phyloP scores from a whole-genome alignment of 2,329 filamentous ascomycete species.

The Botrytis galanthina region DNA sequence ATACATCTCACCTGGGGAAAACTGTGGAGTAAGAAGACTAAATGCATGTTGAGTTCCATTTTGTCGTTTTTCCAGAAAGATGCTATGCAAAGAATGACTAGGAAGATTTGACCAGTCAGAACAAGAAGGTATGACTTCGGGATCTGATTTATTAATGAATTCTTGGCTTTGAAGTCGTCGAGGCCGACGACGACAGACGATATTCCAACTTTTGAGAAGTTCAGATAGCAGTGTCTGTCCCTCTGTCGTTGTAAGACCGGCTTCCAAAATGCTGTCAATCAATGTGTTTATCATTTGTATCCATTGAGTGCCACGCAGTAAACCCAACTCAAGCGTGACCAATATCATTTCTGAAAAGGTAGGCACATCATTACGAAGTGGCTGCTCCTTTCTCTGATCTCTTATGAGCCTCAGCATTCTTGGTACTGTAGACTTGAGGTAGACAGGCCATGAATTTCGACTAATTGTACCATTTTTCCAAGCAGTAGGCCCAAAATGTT shows the following conservation, averaged over 20 bases:
- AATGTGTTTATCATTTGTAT: constrained; percentile 30
- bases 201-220: constrained; percentile 37
- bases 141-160: constrained; percentile 2
- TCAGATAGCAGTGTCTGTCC: constrained; percentile 27
- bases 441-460: constrained; percentile 25
- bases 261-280: constrained; percentile 26
- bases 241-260: constrained; percentile 17
- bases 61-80: constrained; percentile 8
- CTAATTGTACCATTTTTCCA: constrained; percentile 22
- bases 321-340: constrained; percentile 30
- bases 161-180: constrained; percentile 1
- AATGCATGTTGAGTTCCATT: constrained; percentile 28
- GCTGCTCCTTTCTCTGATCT: constrained; percentile 27
- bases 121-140: constrained; percentile 13
- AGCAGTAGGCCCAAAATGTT: constrained; percentile 36
- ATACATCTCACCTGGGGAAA: constrained; percentile 21
- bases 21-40: constrained; percentile 28
- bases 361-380: constrained; percentile 31
- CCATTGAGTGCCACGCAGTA: constrained; percentile 33
- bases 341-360: constrained; percentile 33
- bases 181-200: constrained; percentile 29
- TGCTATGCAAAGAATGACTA: background rate
- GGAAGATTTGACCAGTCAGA: constrained; percentile 34
- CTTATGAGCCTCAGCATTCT: constrained; percentile 30
- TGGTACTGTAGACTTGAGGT: constrained; percentile 24